Evolutionary conservation across 2,329 filamentous ascomycete genomes (phyloP).

Genomic region (Colletotrichum chrysophilum): DNA sequence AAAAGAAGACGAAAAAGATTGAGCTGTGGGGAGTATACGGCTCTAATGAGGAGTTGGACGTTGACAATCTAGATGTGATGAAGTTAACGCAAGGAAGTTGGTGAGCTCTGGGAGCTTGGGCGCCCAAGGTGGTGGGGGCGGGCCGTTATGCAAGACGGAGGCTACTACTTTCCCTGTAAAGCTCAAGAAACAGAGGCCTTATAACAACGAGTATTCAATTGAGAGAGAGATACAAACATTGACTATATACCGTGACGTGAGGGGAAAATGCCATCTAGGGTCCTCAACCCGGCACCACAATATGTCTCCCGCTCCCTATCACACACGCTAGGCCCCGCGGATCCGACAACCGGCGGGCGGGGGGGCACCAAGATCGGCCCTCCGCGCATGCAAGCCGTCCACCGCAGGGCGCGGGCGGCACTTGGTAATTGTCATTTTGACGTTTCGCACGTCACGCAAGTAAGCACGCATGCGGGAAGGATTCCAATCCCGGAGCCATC

Average conservation of each 20-base stretch:
- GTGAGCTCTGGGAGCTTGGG: background rate
- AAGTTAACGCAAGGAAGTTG: background rate
- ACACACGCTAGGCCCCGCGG: background rate
- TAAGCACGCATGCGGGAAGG: background rate
- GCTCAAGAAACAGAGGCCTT: background rate
- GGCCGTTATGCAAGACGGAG: background rate
- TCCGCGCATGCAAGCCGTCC: background rate
- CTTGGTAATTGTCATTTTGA: background rate
- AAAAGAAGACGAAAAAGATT: background rate
- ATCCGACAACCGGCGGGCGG: background rate
- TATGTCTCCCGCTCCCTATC: background rate
- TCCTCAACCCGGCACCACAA: background rate
- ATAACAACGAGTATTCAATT: fast-evolving
- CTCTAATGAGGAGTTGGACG: background rate
- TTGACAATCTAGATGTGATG: background rate
- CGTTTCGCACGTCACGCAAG: background rate
- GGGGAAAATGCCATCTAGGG: background rate
- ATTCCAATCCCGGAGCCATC: background rate
- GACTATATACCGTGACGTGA: background rate
- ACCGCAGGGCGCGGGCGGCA: constrained; percentile 8
- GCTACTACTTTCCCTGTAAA: background rate
- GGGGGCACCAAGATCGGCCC: background rate
- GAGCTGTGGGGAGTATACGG: no score
- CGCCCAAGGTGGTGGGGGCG: background rate
- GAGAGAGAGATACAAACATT: background rate